phyloP scores from a whole-genome alignment of 2,329 filamentous ascomycete species.

The Sporothrix brasiliensis region DNA sequence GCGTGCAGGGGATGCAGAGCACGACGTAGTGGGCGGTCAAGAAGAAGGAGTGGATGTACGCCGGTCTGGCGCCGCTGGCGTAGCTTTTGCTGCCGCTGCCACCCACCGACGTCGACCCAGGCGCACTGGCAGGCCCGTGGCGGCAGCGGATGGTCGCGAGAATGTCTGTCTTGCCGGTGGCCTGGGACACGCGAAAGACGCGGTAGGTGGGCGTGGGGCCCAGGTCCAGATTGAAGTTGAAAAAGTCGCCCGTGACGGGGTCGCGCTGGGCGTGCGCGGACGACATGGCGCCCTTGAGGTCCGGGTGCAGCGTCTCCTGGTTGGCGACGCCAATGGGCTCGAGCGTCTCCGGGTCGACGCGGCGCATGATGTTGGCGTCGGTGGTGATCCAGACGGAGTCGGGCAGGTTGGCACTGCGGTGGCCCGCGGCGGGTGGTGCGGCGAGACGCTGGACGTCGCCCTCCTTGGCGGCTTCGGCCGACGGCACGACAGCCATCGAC shows the following conservation, averaged over 20 bases:
- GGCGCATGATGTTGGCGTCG: slow-evolving; percentile 60
- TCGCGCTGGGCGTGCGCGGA: slow-evolving; percentile 74
- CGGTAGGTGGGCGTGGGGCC: slow-evolving; percentile 63
- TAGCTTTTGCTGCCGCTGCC: neutral
- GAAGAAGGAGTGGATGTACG: slow-evolving; percentile 85
- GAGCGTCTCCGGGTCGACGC: slow-evolving; percentile 69
- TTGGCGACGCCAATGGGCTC: slow-evolving; percentile 68
- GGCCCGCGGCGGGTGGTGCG: slow-evolving; percentile 40
- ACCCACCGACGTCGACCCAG: neutral
- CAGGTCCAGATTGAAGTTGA: slow-evolving; percentile 78
- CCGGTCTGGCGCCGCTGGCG: slow-evolving; percentile 47
- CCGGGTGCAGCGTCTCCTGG: slow-evolving; percentile 66
- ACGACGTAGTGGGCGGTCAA: slow-evolving; percentile 71
- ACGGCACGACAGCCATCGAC: neutral
- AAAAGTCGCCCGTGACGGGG: slow-evolving; percentile 72
- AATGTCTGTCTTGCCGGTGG: slow-evolving; percentile 68
- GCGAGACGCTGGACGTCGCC: neutral
- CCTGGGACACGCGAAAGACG: slow-evolving; percentile 66
- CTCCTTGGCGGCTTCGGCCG: neutral
- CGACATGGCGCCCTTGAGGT: slow-evolving; percentile 67
- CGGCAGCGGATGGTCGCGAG: slow-evolving; percentile 56
- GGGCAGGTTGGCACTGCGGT: slow-evolving; percentile 45
- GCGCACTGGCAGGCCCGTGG: slow-evolving; percentile 40
- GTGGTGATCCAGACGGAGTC: slow-evolving; percentile 59
- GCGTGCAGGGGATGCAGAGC: slow-evolving; percentile 71